Percentiles rank a stretch among this genome's conserved stretches.
These are phyloP conservation scores for Monilinia polystroma DNA, from an alignment of 2,329 filamentous ascomycete genomes.

Conservation along the genomic window DNA sequence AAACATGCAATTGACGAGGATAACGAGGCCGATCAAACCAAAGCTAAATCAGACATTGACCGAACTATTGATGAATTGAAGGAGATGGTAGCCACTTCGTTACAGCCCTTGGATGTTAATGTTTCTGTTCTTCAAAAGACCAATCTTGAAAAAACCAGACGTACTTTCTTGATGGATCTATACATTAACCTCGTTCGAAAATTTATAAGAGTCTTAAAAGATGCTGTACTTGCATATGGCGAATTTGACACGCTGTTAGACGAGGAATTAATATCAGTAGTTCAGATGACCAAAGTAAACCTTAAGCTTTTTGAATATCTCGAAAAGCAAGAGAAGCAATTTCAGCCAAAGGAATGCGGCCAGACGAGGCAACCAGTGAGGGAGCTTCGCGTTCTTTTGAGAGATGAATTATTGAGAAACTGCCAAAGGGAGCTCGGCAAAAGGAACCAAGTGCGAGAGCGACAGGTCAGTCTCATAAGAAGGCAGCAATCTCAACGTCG, in stretches of 20 bases:
- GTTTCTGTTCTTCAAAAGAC: no score
- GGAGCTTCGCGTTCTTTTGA: not conserved
- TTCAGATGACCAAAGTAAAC: not conserved
- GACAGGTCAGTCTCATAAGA: not conserved
- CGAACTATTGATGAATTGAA: not conserved
- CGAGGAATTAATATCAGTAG: not conserved
- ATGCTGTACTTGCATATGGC: conserved; percentile 1
- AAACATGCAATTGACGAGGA: not conserved
- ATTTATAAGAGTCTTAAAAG: not conserved
- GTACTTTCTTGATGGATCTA: not conserved
- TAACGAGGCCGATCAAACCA: not conserved
- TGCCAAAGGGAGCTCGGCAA: not conserved
- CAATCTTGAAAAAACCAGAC: not conserved
- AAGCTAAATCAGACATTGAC: not conserved
- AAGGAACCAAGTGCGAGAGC: not conserved
- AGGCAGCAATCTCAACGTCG: not conserved
- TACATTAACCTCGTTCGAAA: not conserved
- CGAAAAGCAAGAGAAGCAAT: not conserved
- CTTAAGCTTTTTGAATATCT: not conserved
- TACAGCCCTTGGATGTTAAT: not conserved
- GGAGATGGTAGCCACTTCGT: not conserved
- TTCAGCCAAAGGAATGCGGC: not conserved
- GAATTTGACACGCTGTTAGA: not conserved
- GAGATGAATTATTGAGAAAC: not conserved
- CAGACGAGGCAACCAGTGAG: not conserved